These are phyloP conservation scores for Nakazawaea populi DNA, from an alignment of 805 yeast species.

Conservation along the genomic window DNA sequence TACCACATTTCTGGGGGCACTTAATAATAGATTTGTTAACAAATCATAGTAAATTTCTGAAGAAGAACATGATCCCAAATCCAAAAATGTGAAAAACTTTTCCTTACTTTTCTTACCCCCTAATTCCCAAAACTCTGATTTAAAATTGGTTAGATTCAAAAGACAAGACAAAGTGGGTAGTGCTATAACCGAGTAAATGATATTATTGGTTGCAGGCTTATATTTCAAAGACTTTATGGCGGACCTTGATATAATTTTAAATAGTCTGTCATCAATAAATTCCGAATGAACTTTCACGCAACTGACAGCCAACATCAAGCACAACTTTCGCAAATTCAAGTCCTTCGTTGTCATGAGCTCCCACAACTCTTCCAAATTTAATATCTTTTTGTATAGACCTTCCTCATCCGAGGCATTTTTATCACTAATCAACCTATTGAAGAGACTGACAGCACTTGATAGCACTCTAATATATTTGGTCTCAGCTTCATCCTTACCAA, in stretches of 20 bases:
- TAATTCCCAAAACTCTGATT: constrained; percentile 49
- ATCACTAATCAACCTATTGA: neutral
- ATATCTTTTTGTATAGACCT: constrained; percentile 24
- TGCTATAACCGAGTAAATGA: constrained; percentile 40
- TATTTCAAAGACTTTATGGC: constrained; percentile 38
- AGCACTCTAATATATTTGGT: constrained; percentile 58
- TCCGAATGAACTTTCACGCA: constrained; percentile 19
- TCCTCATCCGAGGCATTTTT: constrained; percentile 14
- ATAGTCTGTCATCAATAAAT: constrained; percentile 22
- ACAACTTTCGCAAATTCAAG: constrained; percentile 34
- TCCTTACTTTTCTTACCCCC: constrained; percentile 34
- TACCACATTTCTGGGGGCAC: constrained; percentile 3
- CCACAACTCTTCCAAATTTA: constrained; percentile 39
- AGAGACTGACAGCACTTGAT: constrained; percentile 1
- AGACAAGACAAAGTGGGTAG: constrained; percentile 45
- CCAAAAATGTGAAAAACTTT: constrained; percentile 39
- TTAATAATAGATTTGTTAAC: constrained; percentile 17
- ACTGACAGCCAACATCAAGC: constrained; percentile 30
- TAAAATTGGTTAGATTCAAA: constrained; percentile 34
- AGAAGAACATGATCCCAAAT: constrained; percentile 50
- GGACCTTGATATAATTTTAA: constrained; percentile 37
- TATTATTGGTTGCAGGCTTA: constrained; percentile 23
- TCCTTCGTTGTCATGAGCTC: constrained; percentile 32
- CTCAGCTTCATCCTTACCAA: constrained; percentile 58
- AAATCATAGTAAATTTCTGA: constrained; percentile 40